phyloP scores from a whole-genome alignment of 2,329 filamentous ascomycete genomes.

The Cladosporium sp. region DNA sequence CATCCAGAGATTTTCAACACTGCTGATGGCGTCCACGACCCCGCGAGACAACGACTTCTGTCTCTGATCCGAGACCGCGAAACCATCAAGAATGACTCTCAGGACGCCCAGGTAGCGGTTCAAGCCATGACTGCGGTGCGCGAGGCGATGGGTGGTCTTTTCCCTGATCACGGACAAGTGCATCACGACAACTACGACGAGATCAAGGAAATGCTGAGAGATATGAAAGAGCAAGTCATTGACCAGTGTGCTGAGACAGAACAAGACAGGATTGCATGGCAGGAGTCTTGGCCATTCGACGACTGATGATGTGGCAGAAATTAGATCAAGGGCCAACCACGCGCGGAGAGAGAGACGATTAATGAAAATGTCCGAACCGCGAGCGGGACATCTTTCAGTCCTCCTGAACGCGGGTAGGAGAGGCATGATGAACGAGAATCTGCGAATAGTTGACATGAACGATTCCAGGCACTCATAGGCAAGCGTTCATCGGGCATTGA shows the following conservation, averaged over 20 bases:
- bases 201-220: conserved; percentile 1
- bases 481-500: too few relatives aligned
- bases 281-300: conserved; percentile 17
- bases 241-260: conserved; percentile 8
- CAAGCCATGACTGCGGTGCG: neutral
- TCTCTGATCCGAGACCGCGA: neutral
- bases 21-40: neutral
- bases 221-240: conserved; percentile 16
- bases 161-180: conserved; percentile 6
- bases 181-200: conserved; percentile 9
- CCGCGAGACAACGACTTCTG: neutral
- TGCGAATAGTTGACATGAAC: too few relatives aligned
- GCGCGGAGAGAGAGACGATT: too few relatives aligned
- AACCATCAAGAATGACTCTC: neutral
- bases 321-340: too few relatives aligned
- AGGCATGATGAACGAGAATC: too few relatives aligned
- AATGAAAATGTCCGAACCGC: too few relatives aligned
- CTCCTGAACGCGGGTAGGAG: too few relatives aligned
- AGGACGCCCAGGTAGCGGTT: conserved; percentile 1
- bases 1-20: conserved; percentile 24
- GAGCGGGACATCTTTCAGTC: too few relatives aligned
- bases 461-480: too few relatives aligned
- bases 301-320: neutral
- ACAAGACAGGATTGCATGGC: conserved; percentile 13
- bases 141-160: conserved; percentile 5